Base-by-base conservation (phyloP, 129 eudicot genomes). In the Escallonia herrerae region DNA sequence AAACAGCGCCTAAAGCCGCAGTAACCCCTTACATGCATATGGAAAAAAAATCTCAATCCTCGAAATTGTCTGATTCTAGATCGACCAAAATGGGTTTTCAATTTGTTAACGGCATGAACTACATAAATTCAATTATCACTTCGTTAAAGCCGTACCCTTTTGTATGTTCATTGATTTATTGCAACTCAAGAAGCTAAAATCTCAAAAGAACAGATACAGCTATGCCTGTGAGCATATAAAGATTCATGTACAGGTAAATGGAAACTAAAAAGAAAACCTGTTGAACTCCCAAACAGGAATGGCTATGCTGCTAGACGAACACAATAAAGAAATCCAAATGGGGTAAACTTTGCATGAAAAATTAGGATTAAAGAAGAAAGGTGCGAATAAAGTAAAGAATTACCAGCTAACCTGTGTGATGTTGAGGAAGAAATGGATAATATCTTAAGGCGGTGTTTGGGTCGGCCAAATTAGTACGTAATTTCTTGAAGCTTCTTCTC, bases 341-440 rank as follows among this genome's bases (percentile, higher is more conserved):
- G 13, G 7, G 39, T 42, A 63, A 63, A 14, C 22, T 41, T 22
- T 43, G 50, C 3, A 8, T 13, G 6, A n/a, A 43, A 13, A 7
- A 6, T 39, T 2, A 1, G 4, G 40, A 7, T 52, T 43, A 12
- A 2, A 7, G 7, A 65, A 42, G 38, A 12, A 52, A 65, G 45
- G 15, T 40, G 8, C 60, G 14, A 7, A 37, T 67, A 43, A 67
- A 67, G 71, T 54, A 54, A 54, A 15, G 71, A 67, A 67, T 43
- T 67, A 55, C 63, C 71, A 54, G 48, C 42, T 66, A 48, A 3
- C 9, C 58, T 57, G n/a, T 43, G 15, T 39, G 56, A 2, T 65
- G 71, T 38, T n/a, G 49, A 40, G 8, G 52, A 40, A 53, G 71
- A 53, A 42, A 52, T 33, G 60, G 15, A 49, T 49, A 59, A 59